Evolutionary conservation across 768 basidiomycete species (phyloP), one percentile per base, ranked within the genome.

Genomic region (Gloeostereum incarnatum): DNA sequence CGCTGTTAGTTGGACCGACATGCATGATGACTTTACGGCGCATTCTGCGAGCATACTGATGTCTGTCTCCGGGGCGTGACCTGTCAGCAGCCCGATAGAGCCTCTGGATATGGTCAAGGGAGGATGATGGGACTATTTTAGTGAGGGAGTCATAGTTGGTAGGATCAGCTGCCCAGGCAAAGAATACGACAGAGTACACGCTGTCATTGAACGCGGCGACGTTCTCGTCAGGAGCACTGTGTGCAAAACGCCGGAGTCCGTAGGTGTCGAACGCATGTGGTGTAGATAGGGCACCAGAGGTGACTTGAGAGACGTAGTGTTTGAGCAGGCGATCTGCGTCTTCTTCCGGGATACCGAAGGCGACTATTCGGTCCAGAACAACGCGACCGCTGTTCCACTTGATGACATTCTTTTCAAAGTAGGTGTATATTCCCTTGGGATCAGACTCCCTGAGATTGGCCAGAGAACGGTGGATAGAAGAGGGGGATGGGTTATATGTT

Each of bases 1-100:
- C 96, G 45, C 87, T 89, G 58, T 98, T 99, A 17, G 96, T 98
- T 0, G 96, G 96, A 0, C 94, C 96, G 27, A 99, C 90, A 50
- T 99, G 94, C 68, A 98, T 81, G 55, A 93, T 82, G 48, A 98
- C 65, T 48, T 81, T 87, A 14, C 93, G 73, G 13, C 66, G 69
- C 45, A 79, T 61, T 8, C 56, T 50, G 7, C 94, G 77, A 0
- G 90, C 78, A 6, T 37, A 13, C 0, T 61, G 51, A 48, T 54
- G 78, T 8, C 60, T 52, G 42, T 79, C 77, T 0, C 68, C 69
- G 1, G 72, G 71, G 40, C 60, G 65, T n/a, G 58, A 49, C 10
- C 62, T 48, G 48, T 72, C 62, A 0, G 69, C 63, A 2, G 65
- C 58, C 4, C 49, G 47, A 18, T 61, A 54, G 6, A 65, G 53